Percentiles rank a stretch among this genome's conserved stretches.
Evolutionary conservation across 2,329 filamentous ascomycete species (phyloP).

Genomic region (Fusarium nelsonii): DNA sequence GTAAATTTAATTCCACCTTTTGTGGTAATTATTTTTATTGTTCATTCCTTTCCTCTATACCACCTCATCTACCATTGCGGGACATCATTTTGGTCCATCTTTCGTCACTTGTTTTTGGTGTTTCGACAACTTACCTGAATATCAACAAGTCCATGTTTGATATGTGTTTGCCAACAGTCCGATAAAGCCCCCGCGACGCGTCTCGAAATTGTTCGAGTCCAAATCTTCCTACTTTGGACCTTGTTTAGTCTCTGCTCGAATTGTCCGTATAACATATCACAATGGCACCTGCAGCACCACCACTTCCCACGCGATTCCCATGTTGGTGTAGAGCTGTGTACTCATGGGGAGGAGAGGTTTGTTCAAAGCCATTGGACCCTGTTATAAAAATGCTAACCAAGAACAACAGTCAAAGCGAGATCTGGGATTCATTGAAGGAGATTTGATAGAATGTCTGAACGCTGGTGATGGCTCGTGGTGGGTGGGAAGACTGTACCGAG

Average conservation of each 20-base stretch:
- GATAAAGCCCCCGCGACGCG: constrained; percentile 32
- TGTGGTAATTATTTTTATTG: constrained; percentile 28
- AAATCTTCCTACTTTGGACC: constrained; percentile 19
- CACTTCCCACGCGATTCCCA: constrained; percentile 82
- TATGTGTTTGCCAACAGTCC: constrained; percentile 38
- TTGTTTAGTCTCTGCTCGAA: constrained; percentile 21
- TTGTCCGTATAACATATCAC: constrained; percentile 35
- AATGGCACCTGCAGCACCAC: constrained; percentile 68
- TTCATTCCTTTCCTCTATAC: constrained; percentile 11
- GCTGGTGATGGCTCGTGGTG: constrained; percentile 98
- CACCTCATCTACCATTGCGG: constrained; percentile 11
- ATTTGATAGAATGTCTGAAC: constrained; percentile 97
- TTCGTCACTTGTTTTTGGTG: constrained; percentile 25
- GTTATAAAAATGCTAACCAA: constrained; percentile 38
- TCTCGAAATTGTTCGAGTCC: constrained; percentile 30
- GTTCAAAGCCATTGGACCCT: constrained; percentile 13
- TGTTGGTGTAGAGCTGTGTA: constrained; percentile 94
- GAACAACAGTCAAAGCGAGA: constrained; percentile 82
- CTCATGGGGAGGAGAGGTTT: constrained; percentile 89
- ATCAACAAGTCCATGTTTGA: constrained; percentile 35
- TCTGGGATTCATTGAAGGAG: constrained; percentile 95
- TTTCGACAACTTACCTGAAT: constrained; percentile 23
- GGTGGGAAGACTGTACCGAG: constrained; percentile 91
- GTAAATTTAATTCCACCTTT: constrained; percentile 11
- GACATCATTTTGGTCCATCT: constrained; percentile 15